Evolutionary conservation across 805 yeast species (phyloP), one percentile per base, ranked within the genome.

Genomic region (Candida sakaeoensis): DNA sequence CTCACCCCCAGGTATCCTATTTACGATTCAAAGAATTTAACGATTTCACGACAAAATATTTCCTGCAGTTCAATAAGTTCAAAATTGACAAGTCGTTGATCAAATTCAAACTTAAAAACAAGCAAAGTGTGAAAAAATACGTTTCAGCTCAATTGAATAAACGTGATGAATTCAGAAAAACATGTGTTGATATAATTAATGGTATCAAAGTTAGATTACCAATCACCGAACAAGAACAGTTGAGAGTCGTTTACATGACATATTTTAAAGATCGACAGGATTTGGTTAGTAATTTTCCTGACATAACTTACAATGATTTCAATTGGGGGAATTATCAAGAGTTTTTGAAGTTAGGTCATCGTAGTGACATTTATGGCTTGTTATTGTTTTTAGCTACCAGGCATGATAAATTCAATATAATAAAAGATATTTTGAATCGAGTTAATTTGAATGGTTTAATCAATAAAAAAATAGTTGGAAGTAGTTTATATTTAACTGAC

Each of bases 221-320:
- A 8, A 39, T 65, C 6, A 54, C 66, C 1, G 38, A 50, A 3
- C 41, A 39, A 16, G 72, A 68, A 46, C 66, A 57, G 39, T 56
- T 52, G 22, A 40, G 47, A 28, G 39, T 65, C 40, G 34, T 66
- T 5, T 58, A 52, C 38, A 48, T 55, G 39, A 50, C 54, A 3
- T 66, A 63, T 41, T 68, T 52, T 48, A 53, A 50, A 17, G 74
- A 68, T 38, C 42, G 53, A 16, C 45, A 44, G 0, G 54, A 49
- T 6, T 51, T 67, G 2, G 15, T 52, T 6, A 36, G 46, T 1
- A 4, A 18, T 8, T 14, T 30, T n/a, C 28, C 23, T 3, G 21
- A 12, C 6, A 9, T 39, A n/a, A 29, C 21, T 10, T 39, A 42
- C 18, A 40, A 48, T 17, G 32, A 34, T 9, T 60, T 66, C 37